Conservation (phyloP, 768 basidiomycete genomes). For the Flagelloscypha sp. region DNA sequence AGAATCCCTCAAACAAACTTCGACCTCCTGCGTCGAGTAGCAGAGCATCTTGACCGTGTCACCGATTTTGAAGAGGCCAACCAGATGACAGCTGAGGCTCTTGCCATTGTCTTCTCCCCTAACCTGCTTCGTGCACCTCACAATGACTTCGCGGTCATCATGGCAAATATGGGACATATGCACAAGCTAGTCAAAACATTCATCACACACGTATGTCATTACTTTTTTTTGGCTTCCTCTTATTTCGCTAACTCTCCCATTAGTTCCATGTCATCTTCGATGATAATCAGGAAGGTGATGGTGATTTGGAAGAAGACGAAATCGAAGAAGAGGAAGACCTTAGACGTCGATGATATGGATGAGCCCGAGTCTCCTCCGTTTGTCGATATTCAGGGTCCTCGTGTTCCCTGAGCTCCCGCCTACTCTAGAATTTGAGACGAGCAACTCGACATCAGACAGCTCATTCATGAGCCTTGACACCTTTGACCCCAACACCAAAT, state of each 20-base stretch:
- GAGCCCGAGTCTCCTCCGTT: no score
- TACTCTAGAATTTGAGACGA: no score
- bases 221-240: background rate
- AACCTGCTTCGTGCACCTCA: constrained; percentile 71
- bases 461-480: no score
- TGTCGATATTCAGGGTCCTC: no score
- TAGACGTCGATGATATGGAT: no score
- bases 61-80: constrained; percentile 84
- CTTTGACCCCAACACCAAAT: no score
- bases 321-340: no score
- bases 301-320: no score
- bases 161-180: constrained; percentile 72
- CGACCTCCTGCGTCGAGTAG: constrained; percentile 67
- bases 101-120: constrained; percentile 82
- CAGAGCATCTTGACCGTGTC: constrained; percentile 87
- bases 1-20: constrained; percentile 67
- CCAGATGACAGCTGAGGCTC: constrained; percentile 81
- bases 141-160: constrained; percentile 69
- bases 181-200: constrained; percentile 70
- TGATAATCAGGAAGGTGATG: no score
- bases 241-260: constrained; percentile 6
- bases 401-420: no score
- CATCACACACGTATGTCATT: constrained; percentile 59
- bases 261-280: constrained; percentile 25
- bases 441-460: no score